phyloP scores from a whole-genome alignment of 2,329 filamentous ascomycete species.

The Fusarium chlamydosporum region DNA sequence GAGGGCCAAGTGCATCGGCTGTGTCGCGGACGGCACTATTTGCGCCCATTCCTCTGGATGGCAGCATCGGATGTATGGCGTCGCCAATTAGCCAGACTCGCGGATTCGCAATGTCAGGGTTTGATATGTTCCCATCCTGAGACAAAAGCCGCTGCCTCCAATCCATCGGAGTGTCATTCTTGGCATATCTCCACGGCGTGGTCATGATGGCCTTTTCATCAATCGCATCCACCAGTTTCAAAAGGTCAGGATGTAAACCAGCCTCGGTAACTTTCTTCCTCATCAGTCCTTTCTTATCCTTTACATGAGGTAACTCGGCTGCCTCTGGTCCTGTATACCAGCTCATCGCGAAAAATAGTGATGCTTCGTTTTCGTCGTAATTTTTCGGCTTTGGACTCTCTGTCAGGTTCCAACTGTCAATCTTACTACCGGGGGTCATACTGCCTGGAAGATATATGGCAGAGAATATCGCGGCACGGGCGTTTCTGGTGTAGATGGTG shows the following conservation, averaged over 20 bases:
- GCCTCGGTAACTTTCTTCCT: not conserved
- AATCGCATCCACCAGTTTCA: not conserved
- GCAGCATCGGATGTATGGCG: not conserved
- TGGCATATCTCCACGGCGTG: not conserved
- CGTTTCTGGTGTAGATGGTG: not conserved
- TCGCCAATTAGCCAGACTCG: not conserved
- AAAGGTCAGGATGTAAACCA: not conserved
- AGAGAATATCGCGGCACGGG: not conserved
- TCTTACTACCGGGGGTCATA: fast-evolving
- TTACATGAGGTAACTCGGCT: not conserved
- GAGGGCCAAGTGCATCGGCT: not conserved
- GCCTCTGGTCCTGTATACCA: not conserved
- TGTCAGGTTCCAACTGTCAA: fast-evolving
- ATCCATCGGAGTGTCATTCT: not conserved
- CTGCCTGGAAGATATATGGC: not conserved
- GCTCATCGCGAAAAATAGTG: not conserved
- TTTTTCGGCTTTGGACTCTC: not conserved
- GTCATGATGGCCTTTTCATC: not conserved
- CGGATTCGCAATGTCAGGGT: fast-evolving
- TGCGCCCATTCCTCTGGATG: not conserved
- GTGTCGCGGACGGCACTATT: constrained; percentile 3
- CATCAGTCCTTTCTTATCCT: constrained; percentile 1
- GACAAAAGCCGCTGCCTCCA: not conserved
- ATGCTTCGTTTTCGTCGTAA: not conserved
- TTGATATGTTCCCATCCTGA: fast-evolving